phyloP scores from a whole-genome alignment of 495 filamentous ascomycete genomes.

The Aspergillus bertholletiae region DNA sequence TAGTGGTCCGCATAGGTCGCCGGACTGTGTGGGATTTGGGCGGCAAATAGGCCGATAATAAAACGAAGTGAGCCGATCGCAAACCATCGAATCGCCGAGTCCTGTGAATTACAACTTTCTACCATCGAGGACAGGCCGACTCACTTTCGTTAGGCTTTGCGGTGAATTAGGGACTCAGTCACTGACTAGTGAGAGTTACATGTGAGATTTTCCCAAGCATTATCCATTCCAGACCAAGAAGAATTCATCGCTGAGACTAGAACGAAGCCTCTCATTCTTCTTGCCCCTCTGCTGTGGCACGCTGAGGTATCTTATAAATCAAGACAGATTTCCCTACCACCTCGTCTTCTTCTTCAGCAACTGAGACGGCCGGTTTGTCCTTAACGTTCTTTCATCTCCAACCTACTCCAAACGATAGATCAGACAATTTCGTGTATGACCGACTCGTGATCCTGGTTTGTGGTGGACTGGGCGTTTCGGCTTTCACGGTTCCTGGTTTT shows the following conservation, averaged over 20 bases:
- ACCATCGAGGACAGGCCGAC: slow-evolving; percentile 6
- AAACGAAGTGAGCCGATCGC: slow-evolving; percentile 21
- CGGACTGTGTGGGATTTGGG: slow-evolving; percentile 37
- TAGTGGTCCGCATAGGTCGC: slow-evolving; percentile 23
- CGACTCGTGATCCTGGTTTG: slow-evolving; percentile 6
- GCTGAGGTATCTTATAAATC: slow-evolving; percentile 6
- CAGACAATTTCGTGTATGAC: slow-evolving; percentile 1
- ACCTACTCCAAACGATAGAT: neutral
- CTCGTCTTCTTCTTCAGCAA: neutral
- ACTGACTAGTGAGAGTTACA: neutral
- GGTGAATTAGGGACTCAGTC: slow-evolving; percentile 8
- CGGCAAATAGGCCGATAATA: slow-evolving; percentile 24
- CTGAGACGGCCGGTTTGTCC: slow-evolving; percentile 25
- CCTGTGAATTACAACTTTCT: slow-evolving; percentile 12
- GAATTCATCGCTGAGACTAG: neutral
- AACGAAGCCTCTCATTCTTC: slow-evolving; percentile 15
- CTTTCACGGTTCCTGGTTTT: slow-evolving; percentile 2
- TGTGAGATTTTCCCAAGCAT: neutral
- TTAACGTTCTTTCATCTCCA: slow-evolving; percentile 28
- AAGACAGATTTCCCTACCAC: slow-evolving; percentile 4
- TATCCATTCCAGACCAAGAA: neutral
- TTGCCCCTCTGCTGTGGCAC: slow-evolving; percentile 27
- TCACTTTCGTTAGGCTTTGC: slow-evolving; percentile 6
- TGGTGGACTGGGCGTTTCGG: slow-evolving; percentile 8
- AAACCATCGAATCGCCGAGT: slow-evolving; percentile 12